Percentiles rank a stretch among this genome's conserved stretches.
Conservation (phyloP, 371 early-diverging fungal genomes). For the Phascolomyces articulosus region DNA sequence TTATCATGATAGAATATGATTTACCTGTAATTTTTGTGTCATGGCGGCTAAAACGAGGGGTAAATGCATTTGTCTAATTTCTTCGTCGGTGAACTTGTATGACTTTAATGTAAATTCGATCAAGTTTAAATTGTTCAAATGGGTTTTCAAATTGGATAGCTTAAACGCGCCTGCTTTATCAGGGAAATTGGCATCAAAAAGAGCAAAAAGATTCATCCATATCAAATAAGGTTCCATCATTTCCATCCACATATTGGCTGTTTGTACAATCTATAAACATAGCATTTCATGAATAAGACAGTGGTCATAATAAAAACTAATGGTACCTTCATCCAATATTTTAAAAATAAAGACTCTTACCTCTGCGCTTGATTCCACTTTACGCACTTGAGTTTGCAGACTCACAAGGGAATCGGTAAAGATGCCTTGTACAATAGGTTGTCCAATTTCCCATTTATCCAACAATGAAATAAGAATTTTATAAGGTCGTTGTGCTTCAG, state of each 20-base stretch:
- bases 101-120: constrained; percentile 70
- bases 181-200: constrained; percentile 53
- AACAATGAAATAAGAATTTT: constrained; percentile 82
- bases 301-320: no score
- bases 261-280: constrained; percentile 63
- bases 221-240: constrained; percentile 83
- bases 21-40: constrained; percentile 58
- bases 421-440: constrained; percentile 71
- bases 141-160: constrained; percentile 5
- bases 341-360: no score
- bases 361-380: constrained; percentile 41
- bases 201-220: constrained; percentile 74
- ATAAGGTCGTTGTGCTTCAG: constrained; percentile 72
- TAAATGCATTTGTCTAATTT: constrained; percentile 77
- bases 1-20: no score
- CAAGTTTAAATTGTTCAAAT: constrained; percentile 55
- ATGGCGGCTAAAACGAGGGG: constrained; percentile 72
- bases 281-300: no score
- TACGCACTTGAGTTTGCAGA: constrained; percentile 55
- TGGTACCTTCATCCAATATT: no score
- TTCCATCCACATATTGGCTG: constrained; percentile 88
- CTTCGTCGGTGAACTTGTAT: constrained; percentile 80
- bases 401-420: constrained; percentile 75
- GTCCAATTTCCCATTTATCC: constrained; percentile 87
- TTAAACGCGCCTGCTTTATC: constrained; percentile 17